Base-by-base conservation (phyloP, 345 rosid genomes). In the Syzygium aqueum region DNA sequence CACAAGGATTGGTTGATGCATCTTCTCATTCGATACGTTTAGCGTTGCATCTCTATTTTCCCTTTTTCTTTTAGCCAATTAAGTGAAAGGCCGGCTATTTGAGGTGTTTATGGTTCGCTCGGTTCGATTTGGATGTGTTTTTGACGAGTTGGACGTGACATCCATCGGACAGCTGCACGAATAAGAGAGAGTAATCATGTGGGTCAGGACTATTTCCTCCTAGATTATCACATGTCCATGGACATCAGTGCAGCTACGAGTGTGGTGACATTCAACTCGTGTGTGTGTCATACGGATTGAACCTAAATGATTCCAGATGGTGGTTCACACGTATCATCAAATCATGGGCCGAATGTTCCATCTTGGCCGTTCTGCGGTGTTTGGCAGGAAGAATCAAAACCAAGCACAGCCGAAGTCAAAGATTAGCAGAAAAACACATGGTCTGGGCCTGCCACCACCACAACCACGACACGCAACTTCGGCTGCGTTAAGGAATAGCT, bases 21-120 rank as follows among this genome's bases (percentile, higher is more conserved):
- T 88, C 92, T 89, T 91, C 92, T 92, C 94, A 12, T 87, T 91
- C 22, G 88, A 91, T 77, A 93, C 90, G 2, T 57, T 83, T 27
- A 27, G 11, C 8, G 78, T 25, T n/a, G 54, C 25, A 40, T 85
- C 43, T 30, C 65, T 37, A 7, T 12, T 61, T 16, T 27, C 52
- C 28, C 2, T 14, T 21, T 6, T 1, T n/a, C 21, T 17, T 59
- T 65, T 30, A 15, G 23, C 43, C 43, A 7, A 8, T 65, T 9
- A 8, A 30, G 77, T 33, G 30, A 15, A 65, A 65, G 43, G 0
- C 22, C 4, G 40, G 77, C 19, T 16, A 67, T 33, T 40, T 2
- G 4, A 7, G 9, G 22, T 19, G 25, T 54, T 7, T 23, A 6
- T 19, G 23, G 23, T 9, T 33, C 49, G 46, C 4, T 37, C 46